A percentile compares a stretch with the other conserved stretches of the same genome.
phyloP scores from a whole-genome alignment of 2,329 filamentous ascomycete genomes.

The Paracoccidioides lutzii region DNA sequence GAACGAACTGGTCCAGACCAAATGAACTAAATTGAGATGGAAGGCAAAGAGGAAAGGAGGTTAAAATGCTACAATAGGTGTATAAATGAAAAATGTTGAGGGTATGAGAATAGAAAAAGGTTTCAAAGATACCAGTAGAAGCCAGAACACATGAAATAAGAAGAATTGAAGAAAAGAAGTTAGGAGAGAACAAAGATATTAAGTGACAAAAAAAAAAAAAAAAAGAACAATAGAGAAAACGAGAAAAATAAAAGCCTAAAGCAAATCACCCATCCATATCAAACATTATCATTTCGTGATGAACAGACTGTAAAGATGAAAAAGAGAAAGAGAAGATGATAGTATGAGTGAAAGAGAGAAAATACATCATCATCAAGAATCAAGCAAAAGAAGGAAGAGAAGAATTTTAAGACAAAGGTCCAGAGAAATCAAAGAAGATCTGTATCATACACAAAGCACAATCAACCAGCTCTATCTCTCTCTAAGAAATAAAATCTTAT shows the following conservation, averaged over 20 bases:
- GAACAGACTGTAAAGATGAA: too few relatives aligned
- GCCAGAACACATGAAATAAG: neutral
- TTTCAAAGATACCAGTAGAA: too few relatives aligned
- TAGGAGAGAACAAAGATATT: neutral
- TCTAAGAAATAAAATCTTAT: neutral
- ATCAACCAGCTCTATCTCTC: neutral
- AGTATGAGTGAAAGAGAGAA: too few relatives aligned
- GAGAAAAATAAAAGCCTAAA: constrained; percentile 8
- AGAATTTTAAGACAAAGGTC: constrained; percentile 1
- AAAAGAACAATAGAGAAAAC: constrained; percentile 5
- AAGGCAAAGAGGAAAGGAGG: neutral
- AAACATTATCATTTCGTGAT: too few relatives aligned
- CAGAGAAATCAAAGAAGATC: constrained; percentile 5
- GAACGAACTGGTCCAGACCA: too few relatives aligned
- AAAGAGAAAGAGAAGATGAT: too few relatives aligned
- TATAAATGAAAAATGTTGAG: neutral
- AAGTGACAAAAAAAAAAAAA: neutral
- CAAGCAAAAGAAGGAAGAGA: too few relatives aligned
- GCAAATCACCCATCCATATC: neutral
- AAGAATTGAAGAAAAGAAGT: neutral
- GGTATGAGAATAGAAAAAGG: neutral
- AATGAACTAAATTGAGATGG: too few relatives aligned
- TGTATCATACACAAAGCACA: constrained; percentile 5
- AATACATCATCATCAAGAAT: too few relatives aligned
- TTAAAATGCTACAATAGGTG: neutral